phyloP scores from a whole-genome alignment of 495 filamentous ascomycete genomes.

The Xylaria longipes region DNA sequence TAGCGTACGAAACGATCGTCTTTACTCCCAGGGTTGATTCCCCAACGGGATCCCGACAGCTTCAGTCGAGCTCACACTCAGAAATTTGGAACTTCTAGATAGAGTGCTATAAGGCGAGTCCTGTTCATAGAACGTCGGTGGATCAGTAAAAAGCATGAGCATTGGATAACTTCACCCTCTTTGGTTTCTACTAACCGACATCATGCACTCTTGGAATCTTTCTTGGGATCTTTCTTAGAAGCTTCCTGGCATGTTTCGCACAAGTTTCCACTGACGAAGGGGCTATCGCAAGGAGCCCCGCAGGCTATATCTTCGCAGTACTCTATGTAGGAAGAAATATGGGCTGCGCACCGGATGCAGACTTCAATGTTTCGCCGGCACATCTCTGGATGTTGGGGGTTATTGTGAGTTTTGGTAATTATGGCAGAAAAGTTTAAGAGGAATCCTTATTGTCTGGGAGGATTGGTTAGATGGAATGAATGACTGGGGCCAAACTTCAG shows the following conservation, averaged over 20 bases:
- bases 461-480: background rate
- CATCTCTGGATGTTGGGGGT: background rate
- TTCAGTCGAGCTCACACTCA: background rate
- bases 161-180: background rate
- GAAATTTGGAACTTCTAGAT: background rate
- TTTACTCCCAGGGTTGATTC: background rate
- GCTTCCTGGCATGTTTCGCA: background rate
- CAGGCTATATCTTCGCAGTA: background rate
- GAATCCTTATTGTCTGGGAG: background rate
- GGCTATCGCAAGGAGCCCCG: background rate
- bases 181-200: background rate
- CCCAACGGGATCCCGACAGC: background rate
- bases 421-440: background rate
- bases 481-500: background rate
- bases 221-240: too few species aligned
- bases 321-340: background rate
- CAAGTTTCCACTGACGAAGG: background rate
- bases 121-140: background rate
- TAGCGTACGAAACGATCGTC: too few species aligned
- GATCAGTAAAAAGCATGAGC: background rate
- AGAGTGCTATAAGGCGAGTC: background rate
- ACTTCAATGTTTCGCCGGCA: background rate
- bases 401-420: background rate
- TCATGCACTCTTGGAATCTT: background rate
- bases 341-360: background rate